A percentile compares a stretch with the other conserved stretches of the same genome.
Conservation (phyloP, 345 rosid genomes). For the Gynandropsis gynandra region DNA sequence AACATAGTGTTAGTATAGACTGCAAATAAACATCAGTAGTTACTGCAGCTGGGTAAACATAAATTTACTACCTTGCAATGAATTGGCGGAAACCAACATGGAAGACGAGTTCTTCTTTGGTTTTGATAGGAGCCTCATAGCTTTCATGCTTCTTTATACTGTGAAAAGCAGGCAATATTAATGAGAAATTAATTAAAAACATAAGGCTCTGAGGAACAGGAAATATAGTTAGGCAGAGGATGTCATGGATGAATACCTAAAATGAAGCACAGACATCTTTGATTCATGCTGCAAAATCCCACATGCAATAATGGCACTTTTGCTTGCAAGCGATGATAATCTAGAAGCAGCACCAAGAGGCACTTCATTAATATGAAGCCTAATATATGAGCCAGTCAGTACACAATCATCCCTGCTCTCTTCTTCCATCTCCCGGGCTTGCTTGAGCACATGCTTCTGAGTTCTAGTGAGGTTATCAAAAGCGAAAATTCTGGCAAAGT, state of each 20-base stretch:
- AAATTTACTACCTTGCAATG: constrained; percentile 55
- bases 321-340: constrained; percentile 36
- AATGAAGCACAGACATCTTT: constrained; percentile 95
- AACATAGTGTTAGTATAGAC: neutral
- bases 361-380: constrained; percentile 72
- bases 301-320: constrained; percentile 48
- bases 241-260: constrained; percentile 44
- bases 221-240: neutral
- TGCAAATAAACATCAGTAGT: constrained; percentile 8
- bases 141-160: constrained; percentile 77
- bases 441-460: constrained; percentile 69
- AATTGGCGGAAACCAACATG: constrained; percentile 95
- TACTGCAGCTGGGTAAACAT: constrained; percentile 9
- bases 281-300: constrained; percentile 97
- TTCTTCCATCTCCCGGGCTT: constrained; percentile 49
- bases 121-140: constrained; percentile 68
- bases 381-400: constrained; percentile 51
- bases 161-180: constrained; percentile 20
- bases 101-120: constrained; percentile 85
- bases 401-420: constrained; percentile 47
- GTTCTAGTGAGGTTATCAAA: constrained; percentile 83
- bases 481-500: constrained; percentile 83
- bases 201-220: constrained; percentile 11
- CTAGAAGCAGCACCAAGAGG: constrained; percentile 51
- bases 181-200: constrained; percentile 12